Evolutionary conservation across 2,329 filamentous ascomycete species (phyloP).

Genomic region (Aspergillus japonicus): DNA sequence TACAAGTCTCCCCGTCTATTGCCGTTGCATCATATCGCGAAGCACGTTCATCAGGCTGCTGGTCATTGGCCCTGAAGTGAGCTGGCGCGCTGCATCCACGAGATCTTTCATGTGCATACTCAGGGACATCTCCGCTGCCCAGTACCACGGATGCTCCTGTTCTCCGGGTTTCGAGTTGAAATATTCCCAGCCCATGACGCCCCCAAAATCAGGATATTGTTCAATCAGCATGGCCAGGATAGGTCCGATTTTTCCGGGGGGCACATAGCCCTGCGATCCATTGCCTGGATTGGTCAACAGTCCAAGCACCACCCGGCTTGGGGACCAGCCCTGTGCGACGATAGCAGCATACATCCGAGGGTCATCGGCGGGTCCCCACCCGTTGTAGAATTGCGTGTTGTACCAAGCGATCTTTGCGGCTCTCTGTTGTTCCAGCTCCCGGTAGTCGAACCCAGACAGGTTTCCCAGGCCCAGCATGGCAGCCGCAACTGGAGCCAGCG

Average conservation of each 20-base stretch:
- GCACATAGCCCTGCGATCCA: slow-evolving; percentile 63
- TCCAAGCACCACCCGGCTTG: slow-evolving; percentile 73
- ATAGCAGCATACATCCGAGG: slow-evolving; percentile 45
- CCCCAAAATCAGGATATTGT: slow-evolving; percentile 70
- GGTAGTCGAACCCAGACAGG: slow-evolving; percentile 80
- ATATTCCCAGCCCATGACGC: slow-evolving; percentile 94
- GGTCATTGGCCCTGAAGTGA: slow-evolving; percentile 31
- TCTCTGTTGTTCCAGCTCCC: slow-evolving; percentile 66
- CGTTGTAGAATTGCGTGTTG: slow-evolving; percentile 91
- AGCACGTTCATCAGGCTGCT: slow-evolving; percentile 32
- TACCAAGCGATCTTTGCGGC: slow-evolving; percentile 75
- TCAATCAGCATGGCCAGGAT: slow-evolving; percentile 59
- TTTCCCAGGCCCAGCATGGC: slow-evolving; percentile 63
- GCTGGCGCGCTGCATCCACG: slow-evolving; percentile 32
- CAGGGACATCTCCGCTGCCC: slow-evolving; percentile 68
- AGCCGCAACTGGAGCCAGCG: slow-evolving; percentile 77
- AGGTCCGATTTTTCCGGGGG: slow-evolving; percentile 55
- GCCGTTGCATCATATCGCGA: slow-evolving; percentile 30
- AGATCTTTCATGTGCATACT: slow-evolving; percentile 45
- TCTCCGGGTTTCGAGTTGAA: slow-evolving; percentile 76
- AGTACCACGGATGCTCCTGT: slow-evolving; percentile 66
- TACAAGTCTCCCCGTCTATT: slow-evolving; percentile 4
- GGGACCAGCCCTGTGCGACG: slow-evolving; percentile 62
- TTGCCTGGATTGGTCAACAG: slow-evolving; percentile 76
- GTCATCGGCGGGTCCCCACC: slow-evolving; percentile 69